Percentiles rank a stretch among this genome's conserved stretches.
Evolutionary conservation across 2,329 filamentous ascomycete genomes (phyloP).

Genomic region (Colletotrichum scovillei): DNA sequence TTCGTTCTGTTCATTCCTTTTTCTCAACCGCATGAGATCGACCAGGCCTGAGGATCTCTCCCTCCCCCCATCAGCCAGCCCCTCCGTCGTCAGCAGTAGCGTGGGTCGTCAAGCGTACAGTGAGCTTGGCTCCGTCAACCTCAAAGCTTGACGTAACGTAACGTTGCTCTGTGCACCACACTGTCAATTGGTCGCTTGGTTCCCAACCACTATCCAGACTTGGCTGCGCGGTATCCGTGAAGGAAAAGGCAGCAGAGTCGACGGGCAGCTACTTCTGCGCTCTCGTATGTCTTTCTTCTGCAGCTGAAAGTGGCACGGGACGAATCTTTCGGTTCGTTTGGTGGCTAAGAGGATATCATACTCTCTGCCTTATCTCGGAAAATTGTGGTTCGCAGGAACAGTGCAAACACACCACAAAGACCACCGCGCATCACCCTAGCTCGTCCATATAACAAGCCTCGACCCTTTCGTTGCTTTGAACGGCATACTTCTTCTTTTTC

Average conservation of each 20-base stretch:
- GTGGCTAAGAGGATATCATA: conserved; percentile 1
- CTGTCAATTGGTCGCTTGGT: conserved; percentile 9
- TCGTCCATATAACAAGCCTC: conserved; percentile 16
- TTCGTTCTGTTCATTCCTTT: background rate
- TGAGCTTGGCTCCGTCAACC: background rate
- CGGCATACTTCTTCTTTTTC: background rate
- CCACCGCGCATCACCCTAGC: background rate
- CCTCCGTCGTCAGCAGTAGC: conserved; percentile 22
- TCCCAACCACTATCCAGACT: conserved; percentile 26
- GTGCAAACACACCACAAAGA: background rate
- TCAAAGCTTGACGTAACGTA: conserved; percentile 34
- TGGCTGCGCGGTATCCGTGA: background rate
- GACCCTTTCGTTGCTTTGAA: background rate
- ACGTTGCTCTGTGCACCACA: conserved; percentile 26
- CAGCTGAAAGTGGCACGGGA: conserved; percentile 16
- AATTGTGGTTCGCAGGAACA: background rate
- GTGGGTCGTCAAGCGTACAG: conserved; percentile 7
- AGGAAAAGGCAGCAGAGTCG: background rate
- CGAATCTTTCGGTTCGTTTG: background rate
- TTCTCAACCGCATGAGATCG: background rate
- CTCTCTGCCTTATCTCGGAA: background rate
- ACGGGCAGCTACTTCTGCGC: background rate
- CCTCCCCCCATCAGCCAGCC: conserved; percentile 17
- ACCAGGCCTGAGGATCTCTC: background rate
- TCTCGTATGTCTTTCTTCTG: conserved; percentile 11